phyloP scores from a whole-genome alignment of 768 basidiomycete genomes.

The Neoboletus magnificus region DNA sequence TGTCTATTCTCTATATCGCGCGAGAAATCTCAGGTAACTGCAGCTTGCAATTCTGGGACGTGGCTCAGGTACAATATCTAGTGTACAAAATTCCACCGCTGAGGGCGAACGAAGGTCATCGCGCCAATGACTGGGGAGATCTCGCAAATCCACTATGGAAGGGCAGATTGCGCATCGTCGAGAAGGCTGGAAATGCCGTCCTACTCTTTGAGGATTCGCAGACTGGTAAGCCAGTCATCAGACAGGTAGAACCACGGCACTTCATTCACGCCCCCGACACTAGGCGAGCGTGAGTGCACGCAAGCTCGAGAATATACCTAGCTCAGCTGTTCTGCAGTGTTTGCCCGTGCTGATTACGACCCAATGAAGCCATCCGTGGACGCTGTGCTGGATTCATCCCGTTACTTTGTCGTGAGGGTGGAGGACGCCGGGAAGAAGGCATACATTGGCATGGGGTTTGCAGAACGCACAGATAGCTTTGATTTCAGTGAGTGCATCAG shows the following conservation, averaged over 20 bases:
- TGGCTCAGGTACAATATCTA: slow-evolving; percentile 34
- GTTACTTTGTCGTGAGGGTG: slow-evolving; percentile 91
- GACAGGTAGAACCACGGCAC: neutral
- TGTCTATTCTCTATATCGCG: slow-evolving; percentile 87
- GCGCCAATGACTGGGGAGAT: slow-evolving; percentile 92
- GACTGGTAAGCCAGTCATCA: slow-evolving; percentile 54
- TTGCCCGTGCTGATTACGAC: slow-evolving; percentile 85
- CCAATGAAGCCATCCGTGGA: slow-evolving; percentile 81
- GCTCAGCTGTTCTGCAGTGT: slow-evolving; percentile 49
- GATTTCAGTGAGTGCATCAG: slow-evolving; percentile 71
- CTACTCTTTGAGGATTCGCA: slow-evolving; percentile 78
- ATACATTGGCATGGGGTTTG: slow-evolving; percentile 92
- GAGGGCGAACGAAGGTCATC: slow-evolving; percentile 83
- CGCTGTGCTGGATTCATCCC: slow-evolving; percentile 91
- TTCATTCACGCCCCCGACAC: neutral
- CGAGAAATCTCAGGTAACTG: slow-evolving; percentile 82
- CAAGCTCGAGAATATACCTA: slow-evolving; percentile 8
- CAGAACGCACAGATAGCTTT: slow-evolving; percentile 84
- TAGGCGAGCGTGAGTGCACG: slow-evolving; percentile 63
- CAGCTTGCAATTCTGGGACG: slow-evolving; percentile 8
- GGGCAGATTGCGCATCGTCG: slow-evolving; percentile 81
- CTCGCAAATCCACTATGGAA: slow-evolving; percentile 85
- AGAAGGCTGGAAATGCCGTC: slow-evolving; percentile 63
- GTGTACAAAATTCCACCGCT: slow-evolving; percentile 92
- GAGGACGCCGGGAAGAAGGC: slow-evolving; percentile 87